Conservation (phyloP, 2,329 filamentous ascomycete species). For the Exophiala phaeomuriformis region DNA sequence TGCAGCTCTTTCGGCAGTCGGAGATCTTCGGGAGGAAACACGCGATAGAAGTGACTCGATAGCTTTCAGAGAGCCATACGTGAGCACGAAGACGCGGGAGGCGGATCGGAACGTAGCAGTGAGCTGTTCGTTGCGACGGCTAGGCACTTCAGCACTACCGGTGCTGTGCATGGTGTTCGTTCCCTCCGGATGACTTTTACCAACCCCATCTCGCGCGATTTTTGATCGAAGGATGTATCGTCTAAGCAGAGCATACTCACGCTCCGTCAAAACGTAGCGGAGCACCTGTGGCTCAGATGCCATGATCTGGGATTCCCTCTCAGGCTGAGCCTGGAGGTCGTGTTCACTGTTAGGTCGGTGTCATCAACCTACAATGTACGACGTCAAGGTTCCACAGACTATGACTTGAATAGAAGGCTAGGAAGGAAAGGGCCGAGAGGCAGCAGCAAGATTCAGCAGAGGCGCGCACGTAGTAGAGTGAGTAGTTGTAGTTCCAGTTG, state of each 20-base stretch:
- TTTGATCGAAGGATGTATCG: conserved; percentile 3
- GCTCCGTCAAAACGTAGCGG: conserved; percentile 20
- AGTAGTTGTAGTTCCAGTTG: no score
- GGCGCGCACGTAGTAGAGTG: no score
- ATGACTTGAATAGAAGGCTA: no score
- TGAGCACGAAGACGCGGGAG: conserved; percentile 61
- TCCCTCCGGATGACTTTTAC: neutral
- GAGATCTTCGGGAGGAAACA: conserved; percentile 7
- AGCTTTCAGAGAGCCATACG: conserved; percentile 56
- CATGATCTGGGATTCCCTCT: conserved; percentile 3
- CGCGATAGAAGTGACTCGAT: conserved; percentile 19
- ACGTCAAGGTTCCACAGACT: no score
- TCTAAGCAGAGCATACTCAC: conserved; percentile 19
- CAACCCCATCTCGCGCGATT: neutral
- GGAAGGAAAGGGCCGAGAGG: no score
- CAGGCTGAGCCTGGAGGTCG: neutral
- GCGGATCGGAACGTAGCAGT: conserved; percentile 63
- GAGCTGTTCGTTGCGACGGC: conserved; percentile 55
- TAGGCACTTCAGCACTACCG: neutral
- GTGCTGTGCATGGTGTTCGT: neutral
- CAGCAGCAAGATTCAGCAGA: no score
- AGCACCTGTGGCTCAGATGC: conserved; percentile 10
- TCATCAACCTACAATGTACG: no score
- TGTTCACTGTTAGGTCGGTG: no score
- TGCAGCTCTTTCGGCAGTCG: conserved; percentile 33